phyloP scores from a whole-genome alignment of 2,329 filamentous ascomycete genomes.

The Exophiala oligosperma region DNA sequence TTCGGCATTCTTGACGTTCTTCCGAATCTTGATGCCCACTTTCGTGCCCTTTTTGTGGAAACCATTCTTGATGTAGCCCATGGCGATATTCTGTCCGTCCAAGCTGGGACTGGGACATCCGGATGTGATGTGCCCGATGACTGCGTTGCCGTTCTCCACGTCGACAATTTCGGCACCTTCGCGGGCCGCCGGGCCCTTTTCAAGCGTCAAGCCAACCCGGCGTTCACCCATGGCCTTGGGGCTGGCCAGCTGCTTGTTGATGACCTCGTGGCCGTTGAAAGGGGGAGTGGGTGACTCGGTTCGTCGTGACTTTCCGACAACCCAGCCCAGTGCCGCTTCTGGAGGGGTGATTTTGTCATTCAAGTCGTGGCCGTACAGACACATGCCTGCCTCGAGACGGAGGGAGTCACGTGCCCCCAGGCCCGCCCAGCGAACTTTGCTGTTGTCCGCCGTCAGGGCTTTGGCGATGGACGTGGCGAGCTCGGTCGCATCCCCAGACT shows the following conservation, averaged over 20 bases:
- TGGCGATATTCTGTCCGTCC: constrained; percentile 82
- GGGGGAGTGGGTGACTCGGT: constrained; percentile 53
- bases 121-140: constrained; percentile 80
- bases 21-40: constrained; percentile 74
- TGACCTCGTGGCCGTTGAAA: constrained; percentile 82
- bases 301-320: constrained; percentile 78
- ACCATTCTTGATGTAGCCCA: constrained; percentile 85
- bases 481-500: constrained; percentile 55
- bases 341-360: constrained; percentile 74
- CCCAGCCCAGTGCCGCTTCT: constrained; percentile 70
- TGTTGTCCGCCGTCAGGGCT: constrained; percentile 64
- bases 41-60: constrained; percentile 83
- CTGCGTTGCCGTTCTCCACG: constrained; percentile 53
- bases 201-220: constrained; percentile 76
- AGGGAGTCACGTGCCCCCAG: constrained; percentile 89
- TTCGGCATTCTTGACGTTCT: constrained; percentile 70
- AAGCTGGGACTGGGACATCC: constrained; percentile 86
- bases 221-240: constrained; percentile 67
- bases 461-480: constrained; percentile 59
- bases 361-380: constrained; percentile 98
- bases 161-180: constrained; percentile 81
- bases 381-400: constrained; percentile 95
- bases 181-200: constrained; percentile 78
- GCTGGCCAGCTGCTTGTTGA: constrained; percentile 68
- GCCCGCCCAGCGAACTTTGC: constrained; percentile 76